Evolutionary conservation across 2,329 filamentous ascomycete species (phyloP).

Genomic region (Clarireedia paspali): DNA sequence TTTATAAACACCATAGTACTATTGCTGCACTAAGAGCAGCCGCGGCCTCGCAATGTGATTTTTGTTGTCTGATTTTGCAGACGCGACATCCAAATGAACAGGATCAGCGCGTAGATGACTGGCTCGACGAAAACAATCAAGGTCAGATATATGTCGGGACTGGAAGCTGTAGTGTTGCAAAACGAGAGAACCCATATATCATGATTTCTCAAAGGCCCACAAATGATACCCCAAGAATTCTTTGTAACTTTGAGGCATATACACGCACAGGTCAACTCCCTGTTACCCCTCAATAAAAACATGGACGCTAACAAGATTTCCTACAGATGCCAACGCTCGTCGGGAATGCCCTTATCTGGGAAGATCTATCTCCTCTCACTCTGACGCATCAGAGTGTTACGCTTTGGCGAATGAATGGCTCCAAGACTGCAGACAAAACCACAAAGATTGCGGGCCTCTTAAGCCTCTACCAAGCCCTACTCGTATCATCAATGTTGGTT

Average conservation of each 20-base stretch:
- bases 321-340: background rate
- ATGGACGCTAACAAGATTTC: background rate
- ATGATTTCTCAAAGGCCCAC: constrained; percentile 2
- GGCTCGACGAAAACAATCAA: constrained; percentile 2
- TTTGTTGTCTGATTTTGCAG: constrained; percentile 1
- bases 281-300: background rate
- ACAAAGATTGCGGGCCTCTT: constrained; percentile 1
- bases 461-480: constrained; percentile 4
- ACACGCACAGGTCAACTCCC: background rate
- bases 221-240: background rate
- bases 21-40: background rate
- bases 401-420: constrained; percentile 3
- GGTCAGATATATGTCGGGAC: constrained; percentile 8
- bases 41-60: background rate
- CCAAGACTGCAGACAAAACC: background rate
- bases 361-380: constrained; percentile 1
- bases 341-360: constrained; percentile 1
- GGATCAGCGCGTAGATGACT: background rate
- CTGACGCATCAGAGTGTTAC: constrained; percentile 3
- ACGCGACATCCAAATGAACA: background rate
- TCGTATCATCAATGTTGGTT: constrained; percentile 5
- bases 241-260: constrained; percentile 6
- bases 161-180: constrained; percentile 6
- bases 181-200: constrained; percentile 4
- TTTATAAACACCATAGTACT: constrained; percentile 1